phyloP scores from a whole-genome alignment of 495 filamentous ascomycete species.

The Penicillium desertorum region DNA sequence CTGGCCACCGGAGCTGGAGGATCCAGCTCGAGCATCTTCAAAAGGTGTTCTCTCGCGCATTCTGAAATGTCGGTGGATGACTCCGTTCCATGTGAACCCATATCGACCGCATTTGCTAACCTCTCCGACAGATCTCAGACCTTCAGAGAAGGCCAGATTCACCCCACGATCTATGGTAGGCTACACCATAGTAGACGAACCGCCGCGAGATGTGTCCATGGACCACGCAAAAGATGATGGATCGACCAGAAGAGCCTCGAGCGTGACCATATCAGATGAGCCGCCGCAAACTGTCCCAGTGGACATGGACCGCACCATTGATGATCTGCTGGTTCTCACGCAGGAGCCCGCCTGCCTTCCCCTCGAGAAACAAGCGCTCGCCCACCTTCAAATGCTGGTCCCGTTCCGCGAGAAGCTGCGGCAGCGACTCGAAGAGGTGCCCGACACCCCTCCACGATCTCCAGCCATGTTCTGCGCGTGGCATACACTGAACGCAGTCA shows the following conservation, averaged over 20 bases:
- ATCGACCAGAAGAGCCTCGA: not conserved
- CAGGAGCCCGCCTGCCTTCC: no score
- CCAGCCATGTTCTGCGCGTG: constrained; percentile 17
- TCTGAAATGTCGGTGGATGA: not conserved
- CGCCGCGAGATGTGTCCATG: not conserved
- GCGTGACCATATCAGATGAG: constrained; percentile 10
- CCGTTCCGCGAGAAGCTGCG: no score
- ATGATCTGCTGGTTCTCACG: no score
- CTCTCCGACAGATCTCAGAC: constrained; percentile 13
- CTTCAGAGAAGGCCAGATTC: constrained; percentile 8
- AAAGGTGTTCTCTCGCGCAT: constrained; percentile 1
- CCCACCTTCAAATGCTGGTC: no score
- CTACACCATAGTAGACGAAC: no score
- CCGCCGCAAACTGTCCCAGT: constrained; percentile 12
- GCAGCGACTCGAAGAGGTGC: constrained; percentile 22
- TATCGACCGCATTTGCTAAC: constrained; percentile 15
- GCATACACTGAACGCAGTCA: constrained; percentile 13
- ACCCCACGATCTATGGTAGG: not conserved
- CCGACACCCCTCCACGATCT: no score
- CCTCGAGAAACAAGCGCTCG: no score
- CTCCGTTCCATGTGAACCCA: not conserved
- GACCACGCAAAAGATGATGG: not conserved
- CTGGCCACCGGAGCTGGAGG: not conserved
- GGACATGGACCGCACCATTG: no score
- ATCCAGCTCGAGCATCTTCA: constrained; percentile 10